Evolutionary conservation across 106 monocot genomes (phyloP).

Genomic region (Apostasia ramifera): DNA sequence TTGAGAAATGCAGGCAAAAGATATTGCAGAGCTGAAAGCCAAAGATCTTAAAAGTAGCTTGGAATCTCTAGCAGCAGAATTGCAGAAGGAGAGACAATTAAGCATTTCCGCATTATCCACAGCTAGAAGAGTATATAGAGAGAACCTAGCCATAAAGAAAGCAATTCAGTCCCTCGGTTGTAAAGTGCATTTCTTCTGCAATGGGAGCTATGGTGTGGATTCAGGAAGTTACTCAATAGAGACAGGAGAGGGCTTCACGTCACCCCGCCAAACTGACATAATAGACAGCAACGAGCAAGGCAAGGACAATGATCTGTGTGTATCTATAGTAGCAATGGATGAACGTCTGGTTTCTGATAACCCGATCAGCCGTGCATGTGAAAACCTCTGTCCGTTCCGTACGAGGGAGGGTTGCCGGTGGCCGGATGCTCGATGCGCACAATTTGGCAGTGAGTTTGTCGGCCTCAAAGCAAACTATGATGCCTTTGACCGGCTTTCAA

Average conservation of each 20-base stretch:
- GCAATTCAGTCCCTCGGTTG: conserved; percentile 89
- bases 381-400: conserved; percentile 69
- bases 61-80: conserved; percentile 35
- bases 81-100: conserved; percentile 55
- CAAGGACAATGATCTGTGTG: conserved; percentile 43
- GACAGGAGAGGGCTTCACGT: conserved; percentile 3
- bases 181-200: conserved; percentile 58
- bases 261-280: conserved; percentile 13
- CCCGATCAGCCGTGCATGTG: conserved; percentile 42
- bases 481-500: conserved; percentile 84
- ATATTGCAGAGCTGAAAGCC: conserved; percentile 43
- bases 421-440: conserved; percentile 81
- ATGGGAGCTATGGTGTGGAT: conserved; percentile 13
- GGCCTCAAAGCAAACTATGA: conserved; percentile 87
- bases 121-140: conserved; percentile 46
- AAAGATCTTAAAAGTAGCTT: conserved; percentile 42
- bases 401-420: conserved; percentile 83
- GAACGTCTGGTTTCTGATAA: conserved; percentile 33
- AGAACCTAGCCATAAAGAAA: conserved; percentile 63
- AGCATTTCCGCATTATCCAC: conserved; percentile 33
- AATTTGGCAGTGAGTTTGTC: conserved; percentile 81
- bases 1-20: conserved; percentile 46
- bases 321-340: conserved; percentile 61
- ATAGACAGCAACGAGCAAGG: conserved; percentile 13
- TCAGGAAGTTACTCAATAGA: conserved; percentile 15